Percentiles rank a stretch among this genome's conserved stretches.
phyloP scores from a whole-genome alignment of 129 eudicot species.

The Silybum marianum region DNA sequence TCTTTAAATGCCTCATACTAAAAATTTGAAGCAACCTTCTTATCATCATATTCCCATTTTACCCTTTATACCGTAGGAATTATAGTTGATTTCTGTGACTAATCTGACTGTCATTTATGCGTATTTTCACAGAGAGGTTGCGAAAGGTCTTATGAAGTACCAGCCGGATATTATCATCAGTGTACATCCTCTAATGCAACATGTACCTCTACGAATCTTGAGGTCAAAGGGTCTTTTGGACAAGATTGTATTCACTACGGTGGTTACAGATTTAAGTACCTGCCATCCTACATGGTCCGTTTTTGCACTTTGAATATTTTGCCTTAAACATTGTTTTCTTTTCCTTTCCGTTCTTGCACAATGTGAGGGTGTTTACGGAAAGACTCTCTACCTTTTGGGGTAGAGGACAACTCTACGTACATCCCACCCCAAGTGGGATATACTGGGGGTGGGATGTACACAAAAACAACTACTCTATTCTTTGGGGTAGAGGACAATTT shows the following conservation, averaged over 20 bases:
- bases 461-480: background rate
- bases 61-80: background rate
- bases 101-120: constrained; percentile 11
- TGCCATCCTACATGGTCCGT: constrained; percentile 98
- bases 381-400: background rate
- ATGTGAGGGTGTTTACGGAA: background rate
- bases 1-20: background rate
- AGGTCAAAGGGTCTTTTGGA: constrained; percentile 88
- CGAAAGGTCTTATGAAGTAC: constrained; percentile 94
- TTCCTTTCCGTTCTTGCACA: background rate
- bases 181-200: constrained; percentile 99
- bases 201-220: constrained; percentile 94
- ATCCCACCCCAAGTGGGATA: background rate
- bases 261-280: constrained; percentile 88
- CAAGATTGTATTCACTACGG: constrained; percentile 93
- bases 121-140: constrained; percentile 72
- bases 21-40: background rate
- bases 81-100: constrained; percentile 5
- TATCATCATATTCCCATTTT: background rate
- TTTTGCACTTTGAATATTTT: constrained; percentile 13
- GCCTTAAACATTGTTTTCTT: background rate
- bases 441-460: background rate
- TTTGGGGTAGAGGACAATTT: background rate
- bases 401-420: background rate
- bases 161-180: constrained; percentile 94